Base-by-base conservation (phyloP, 140 eudicot species). In the Flaveria floridana region DNA sequence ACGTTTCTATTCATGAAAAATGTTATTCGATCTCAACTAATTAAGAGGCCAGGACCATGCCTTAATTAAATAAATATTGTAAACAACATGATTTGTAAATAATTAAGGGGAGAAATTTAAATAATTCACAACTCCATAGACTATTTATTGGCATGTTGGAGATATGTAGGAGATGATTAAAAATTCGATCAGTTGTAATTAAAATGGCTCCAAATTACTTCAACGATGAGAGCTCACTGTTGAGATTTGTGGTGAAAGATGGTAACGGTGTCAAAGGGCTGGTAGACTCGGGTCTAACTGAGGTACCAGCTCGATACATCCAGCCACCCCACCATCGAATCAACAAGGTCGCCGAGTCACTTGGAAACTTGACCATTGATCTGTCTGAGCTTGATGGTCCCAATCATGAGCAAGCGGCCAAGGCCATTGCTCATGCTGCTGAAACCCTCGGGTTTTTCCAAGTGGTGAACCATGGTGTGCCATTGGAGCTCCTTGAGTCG, bases 381-480 rank as follows among this genome's bases (percentile, higher is more conserved):
- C 51, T 62, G 70, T 84, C 91, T 1, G 75, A 81, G 73, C 86
- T 84, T 0, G 79, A 86, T 28, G 88, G 85, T 57, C 84, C 88
- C n/a, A 61, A 78, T 28, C 82, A 83, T 47, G 86, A 67, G 62
- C 77, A 81, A 64, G 88, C 78, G 26, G 82, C 76, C 53, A 71
- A 74, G 28, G 78, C 83, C 67, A 78, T 86, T 6, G 62, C 73
- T 44, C 58, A 74, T 69, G 90, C 90, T 0, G 83, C 84, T 47
- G 82, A 74, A 52, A 66, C 81, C 10, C 81, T 83, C 57, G 90
- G 90, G 15, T 83, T 74, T 68, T 86, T 86, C 74, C 90, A 83
- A 73, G 78, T 86, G 76, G 82, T 83, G 51, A 86, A 83, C 79
- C 90, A 86, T 68, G 88, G 87, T 30, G 83, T 86, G 30, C 84